phyloP scores from a whole-genome alignment of 208 protist genomes.

The Wallacemonas collosoma region DNA sequence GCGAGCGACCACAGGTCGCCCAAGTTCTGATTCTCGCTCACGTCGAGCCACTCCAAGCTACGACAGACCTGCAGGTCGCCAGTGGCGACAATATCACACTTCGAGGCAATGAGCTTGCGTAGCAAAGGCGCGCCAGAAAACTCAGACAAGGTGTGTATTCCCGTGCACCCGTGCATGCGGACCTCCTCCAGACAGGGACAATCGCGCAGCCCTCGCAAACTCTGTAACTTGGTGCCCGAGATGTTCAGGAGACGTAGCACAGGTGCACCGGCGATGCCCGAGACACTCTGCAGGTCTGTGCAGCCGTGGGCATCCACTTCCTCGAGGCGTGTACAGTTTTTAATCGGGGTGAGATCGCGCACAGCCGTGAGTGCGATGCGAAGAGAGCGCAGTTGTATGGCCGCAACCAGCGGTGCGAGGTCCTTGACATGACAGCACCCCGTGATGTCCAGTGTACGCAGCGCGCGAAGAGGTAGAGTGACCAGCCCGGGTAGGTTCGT shows the following conservation, averaged over 20 bases:
- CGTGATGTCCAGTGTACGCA: background rate
- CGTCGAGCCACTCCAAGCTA: background rate
- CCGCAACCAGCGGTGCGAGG: background rate
- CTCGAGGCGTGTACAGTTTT: background rate
- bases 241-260: constrained; percentile 1
- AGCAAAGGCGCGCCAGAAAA: background rate
- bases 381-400: background rate
- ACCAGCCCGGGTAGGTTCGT: background rate
- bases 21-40: background rate
- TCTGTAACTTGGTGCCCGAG: background rate
- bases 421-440: background rate
- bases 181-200: constrained; percentile 12
- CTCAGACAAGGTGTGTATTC: background rate
- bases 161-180: background rate
- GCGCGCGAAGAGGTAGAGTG: background rate
- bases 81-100: background rate
- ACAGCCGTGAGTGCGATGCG: background rate
- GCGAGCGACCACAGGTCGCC: constrained; percentile 5
- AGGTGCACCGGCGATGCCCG: background rate
- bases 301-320: constrained; percentile 2
- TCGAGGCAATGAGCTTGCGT: background rate
- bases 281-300: background rate
- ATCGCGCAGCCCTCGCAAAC: background rate
- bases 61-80: background rate
- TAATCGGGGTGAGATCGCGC: background rate